Conservation (phyloP, 1,284 basidiomycete species). For the Blastosporella zonata region DNA sequence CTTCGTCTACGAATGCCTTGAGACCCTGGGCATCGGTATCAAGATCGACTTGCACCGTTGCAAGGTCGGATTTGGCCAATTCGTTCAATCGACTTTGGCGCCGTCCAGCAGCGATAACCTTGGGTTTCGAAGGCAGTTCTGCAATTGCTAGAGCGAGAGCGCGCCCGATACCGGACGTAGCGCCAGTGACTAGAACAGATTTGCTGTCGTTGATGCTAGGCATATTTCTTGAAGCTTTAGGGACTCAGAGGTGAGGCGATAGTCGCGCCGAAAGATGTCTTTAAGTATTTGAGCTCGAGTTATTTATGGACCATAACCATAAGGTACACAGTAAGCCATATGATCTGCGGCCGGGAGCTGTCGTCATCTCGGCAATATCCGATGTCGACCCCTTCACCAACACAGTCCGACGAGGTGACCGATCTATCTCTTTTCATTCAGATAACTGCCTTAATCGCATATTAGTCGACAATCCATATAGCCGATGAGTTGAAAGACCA, state of each 20-base stretch:
- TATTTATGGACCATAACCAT: no score
- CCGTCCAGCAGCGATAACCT: conserved; percentile 54
- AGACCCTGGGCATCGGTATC: conserved; percentile 36
- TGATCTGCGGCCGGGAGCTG: not conserved
- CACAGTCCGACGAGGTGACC: conserved; percentile 10
- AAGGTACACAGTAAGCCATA: no score
- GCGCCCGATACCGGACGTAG: conserved; percentile 60
- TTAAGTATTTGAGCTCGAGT: not conserved
- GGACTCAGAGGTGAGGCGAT: no score
- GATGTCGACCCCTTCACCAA: conserved; percentile 17
- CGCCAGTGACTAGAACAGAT: conserved; percentile 59
- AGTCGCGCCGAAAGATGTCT: no score
- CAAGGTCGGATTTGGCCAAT: conserved; percentile 36
- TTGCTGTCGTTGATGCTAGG: conserved; percentile 47
- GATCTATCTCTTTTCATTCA: not conserved
- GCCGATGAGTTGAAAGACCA: conserved; percentile 58
- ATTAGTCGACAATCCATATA: conserved; percentile 42
- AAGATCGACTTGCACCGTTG: conserved; percentile 43
- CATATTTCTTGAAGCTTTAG: conserved; percentile 27
- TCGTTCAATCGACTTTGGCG: conserved; percentile 51
- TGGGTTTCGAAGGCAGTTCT: conserved; percentile 46
- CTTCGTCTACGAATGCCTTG: conserved; percentile 37
- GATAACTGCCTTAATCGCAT: conserved; percentile 2
- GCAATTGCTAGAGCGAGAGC: conserved; percentile 54
- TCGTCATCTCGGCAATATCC: conserved; percentile 2